These are phyloP conservation scores for Leccinum solheimii DNA, from an alignment of 1,284 basidiomycete genomes.

Conservation along the genomic window DNA sequence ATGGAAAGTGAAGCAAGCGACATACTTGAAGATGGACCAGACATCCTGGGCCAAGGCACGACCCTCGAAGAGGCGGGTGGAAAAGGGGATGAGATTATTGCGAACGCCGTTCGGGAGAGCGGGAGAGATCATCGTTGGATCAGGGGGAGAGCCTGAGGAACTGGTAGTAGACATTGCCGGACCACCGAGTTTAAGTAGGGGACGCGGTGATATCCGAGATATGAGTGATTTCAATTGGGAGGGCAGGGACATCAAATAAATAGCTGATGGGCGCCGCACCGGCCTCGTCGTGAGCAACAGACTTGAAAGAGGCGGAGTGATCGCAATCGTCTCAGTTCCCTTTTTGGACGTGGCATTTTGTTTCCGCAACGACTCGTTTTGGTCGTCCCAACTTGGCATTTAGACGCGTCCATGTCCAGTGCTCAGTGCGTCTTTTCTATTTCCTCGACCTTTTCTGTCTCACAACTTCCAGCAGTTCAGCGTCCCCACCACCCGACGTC, in stretches of 20 bases:
- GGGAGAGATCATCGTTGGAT: neutral
- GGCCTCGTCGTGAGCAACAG: neutral
- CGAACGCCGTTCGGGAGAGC: conserved; percentile 34
- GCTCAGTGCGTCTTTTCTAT: conserved; percentile 42
- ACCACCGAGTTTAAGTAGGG: neutral
- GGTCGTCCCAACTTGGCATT: neutral
- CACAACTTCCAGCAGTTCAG: conserved; percentile 23
- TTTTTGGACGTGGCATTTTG: neutral
- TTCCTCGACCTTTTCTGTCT: neutral
- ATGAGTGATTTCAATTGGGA: neutral
- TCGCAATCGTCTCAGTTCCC: neutral
- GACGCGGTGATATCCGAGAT: neutral
- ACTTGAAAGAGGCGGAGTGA: neutral
- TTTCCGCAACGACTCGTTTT: conserved; percentile 12
- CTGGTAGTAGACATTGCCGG: neutral
- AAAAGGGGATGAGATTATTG: conserved; percentile 58
- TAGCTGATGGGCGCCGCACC: neutral
- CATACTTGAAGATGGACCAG: conserved; percentile 91
- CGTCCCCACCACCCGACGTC: conserved; percentile 14
- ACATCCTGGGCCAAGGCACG: conserved; percentile 81
- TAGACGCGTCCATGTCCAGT: conserved; percentile 16
- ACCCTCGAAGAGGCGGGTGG: conserved; percentile 69
- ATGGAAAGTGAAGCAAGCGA: neutral
- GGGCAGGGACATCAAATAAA: neutral
- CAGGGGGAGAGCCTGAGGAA: neutral